These are phyloP conservation scores for Trichophyton mentagrophytes DNA, from an alignment of 2,329 filamentous ascomycete species.

Conservation along the genomic window DNA sequence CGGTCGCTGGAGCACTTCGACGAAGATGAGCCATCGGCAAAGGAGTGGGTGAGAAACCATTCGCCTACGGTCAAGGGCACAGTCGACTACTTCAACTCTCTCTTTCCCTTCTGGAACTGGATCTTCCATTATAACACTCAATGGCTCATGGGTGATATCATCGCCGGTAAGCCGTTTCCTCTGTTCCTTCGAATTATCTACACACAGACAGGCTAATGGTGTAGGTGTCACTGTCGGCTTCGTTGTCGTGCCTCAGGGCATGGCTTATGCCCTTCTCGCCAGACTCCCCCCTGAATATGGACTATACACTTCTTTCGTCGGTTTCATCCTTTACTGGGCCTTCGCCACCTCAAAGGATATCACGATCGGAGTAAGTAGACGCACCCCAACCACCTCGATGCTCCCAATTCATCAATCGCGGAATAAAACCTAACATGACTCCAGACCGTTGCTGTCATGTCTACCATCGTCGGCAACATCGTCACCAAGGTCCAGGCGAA, in stretches of 20 bases:
- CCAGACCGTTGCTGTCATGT: constrained; percentile 47
- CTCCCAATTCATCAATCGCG: background rate
- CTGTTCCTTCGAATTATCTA: background rate
- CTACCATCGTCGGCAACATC: constrained; percentile 51
- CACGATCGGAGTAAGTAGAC: constrained; percentile 8
- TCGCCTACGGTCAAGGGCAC: constrained; percentile 7
- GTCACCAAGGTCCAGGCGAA: constrained; percentile 42
- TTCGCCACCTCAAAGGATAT: constrained; percentile 51
- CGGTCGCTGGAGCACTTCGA: constrained; percentile 16
- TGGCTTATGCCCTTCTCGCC: constrained; percentile 52
- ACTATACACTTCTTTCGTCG: constrained; percentile 48
- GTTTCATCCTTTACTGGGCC: constrained; percentile 44
- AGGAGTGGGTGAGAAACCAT: constrained; percentile 10
- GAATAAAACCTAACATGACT: background rate
- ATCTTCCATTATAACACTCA: constrained; percentile 39
- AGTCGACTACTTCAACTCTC: constrained; percentile 11
- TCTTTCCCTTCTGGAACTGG: constrained; percentile 41
- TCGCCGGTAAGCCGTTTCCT: constrained; percentile 21
- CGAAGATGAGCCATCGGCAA: constrained; percentile 13
- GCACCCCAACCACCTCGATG: background rate
- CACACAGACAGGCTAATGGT: background rate
- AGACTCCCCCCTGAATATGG: constrained; percentile 50
- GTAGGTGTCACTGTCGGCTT: constrained; percentile 33
- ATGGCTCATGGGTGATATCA: constrained; percentile 38
- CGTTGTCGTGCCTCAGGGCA: constrained; percentile 48